A percentile compares a stretch with the other conserved stretches of the same genome.
These are phyloP conservation scores for Auricularia heimuer DNA, from an alignment of 768 basidiomycete species.

Conservation along the genomic window DNA sequence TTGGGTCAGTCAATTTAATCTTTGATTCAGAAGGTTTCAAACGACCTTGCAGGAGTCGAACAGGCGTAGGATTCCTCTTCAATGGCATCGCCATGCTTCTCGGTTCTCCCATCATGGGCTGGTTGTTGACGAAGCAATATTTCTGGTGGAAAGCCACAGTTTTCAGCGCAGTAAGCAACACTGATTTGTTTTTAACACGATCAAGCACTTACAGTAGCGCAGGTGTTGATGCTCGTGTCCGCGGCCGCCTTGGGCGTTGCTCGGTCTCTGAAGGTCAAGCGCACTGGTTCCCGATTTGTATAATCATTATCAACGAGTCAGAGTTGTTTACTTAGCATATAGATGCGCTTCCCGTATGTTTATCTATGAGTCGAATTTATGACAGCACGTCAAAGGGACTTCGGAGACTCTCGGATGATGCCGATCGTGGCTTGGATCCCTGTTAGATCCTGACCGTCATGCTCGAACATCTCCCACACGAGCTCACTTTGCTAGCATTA, in stretches of 20 bases:
- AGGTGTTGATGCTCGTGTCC: background rate
- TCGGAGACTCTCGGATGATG: too few relatives aligned
- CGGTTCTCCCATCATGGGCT: constrained; percentile 51
- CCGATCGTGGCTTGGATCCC: too few relatives aligned
- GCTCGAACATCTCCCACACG: too few relatives aligned
- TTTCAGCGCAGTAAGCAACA: constrained; percentile 34
- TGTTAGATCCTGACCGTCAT: too few relatives aligned
- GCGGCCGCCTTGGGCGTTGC: background rate
- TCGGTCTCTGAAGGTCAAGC: background rate
- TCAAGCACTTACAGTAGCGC: background rate
- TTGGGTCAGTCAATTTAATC: background rate
- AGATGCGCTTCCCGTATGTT: too few relatives aligned
- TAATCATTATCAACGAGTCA: background rate
- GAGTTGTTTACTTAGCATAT: background rate
- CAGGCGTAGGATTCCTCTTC: background rate
- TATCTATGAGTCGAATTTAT: too few relatives aligned
- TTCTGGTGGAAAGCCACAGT: constrained; percentile 51
- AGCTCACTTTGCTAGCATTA: too few relatives aligned
- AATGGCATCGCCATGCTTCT: constrained; percentile 10
- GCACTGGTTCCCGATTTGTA: background rate
- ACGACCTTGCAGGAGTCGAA: background rate
- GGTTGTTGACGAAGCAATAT: constrained; percentile 39
- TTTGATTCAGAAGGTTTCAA: background rate
- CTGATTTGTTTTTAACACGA: background rate
- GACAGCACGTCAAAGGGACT: too few relatives aligned